Conservation (phyloP, 1,284 basidiomycete species). For the Quambalaria eucalypti region DNA sequence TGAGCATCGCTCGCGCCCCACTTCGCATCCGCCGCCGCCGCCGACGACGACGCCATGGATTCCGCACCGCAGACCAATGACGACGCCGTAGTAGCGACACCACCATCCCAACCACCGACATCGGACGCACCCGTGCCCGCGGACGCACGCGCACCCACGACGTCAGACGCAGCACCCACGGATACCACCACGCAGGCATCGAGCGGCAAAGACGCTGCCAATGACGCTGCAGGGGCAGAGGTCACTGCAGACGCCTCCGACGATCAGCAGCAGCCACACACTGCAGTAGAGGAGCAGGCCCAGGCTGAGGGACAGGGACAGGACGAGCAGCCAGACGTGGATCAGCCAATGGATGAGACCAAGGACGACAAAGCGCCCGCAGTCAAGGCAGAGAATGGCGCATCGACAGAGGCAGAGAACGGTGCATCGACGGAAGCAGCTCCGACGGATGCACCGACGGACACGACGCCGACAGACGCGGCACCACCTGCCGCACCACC, state of each 20-base stretch:
- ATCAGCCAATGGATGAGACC: background rate
- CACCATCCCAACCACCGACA: background rate
- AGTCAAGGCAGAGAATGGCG: too few species aligned
- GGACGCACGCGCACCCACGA: too few species aligned
- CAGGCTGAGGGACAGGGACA: background rate
- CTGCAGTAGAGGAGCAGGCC: background rate
- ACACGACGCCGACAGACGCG: too few species aligned
- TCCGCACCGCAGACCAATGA: too few species aligned
- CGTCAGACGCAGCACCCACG: background rate
- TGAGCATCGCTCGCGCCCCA: too few species aligned
- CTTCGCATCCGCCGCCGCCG: too few species aligned
- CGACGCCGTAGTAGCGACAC: slow-evolving; percentile 12
- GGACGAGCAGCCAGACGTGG: background rate
- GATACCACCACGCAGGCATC: background rate
- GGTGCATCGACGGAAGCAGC: too few species aligned
- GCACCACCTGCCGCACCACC: background rate
- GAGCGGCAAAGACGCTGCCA: background rate
- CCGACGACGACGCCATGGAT: too few species aligned
- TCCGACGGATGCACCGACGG: too few species aligned
- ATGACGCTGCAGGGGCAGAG: background rate
- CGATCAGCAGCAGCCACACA: background rate
- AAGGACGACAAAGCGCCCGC: too few species aligned
- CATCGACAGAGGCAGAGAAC: too few species aligned
- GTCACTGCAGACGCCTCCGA: background rate
- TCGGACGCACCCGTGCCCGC: too few species aligned